A percentile compares a stretch with the other conserved stretches of the same genome.
phyloP scores from a whole-genome alignment of 2,329 filamentous ascomycete genomes.

The Trichophyton mentagrophytes region DNA sequence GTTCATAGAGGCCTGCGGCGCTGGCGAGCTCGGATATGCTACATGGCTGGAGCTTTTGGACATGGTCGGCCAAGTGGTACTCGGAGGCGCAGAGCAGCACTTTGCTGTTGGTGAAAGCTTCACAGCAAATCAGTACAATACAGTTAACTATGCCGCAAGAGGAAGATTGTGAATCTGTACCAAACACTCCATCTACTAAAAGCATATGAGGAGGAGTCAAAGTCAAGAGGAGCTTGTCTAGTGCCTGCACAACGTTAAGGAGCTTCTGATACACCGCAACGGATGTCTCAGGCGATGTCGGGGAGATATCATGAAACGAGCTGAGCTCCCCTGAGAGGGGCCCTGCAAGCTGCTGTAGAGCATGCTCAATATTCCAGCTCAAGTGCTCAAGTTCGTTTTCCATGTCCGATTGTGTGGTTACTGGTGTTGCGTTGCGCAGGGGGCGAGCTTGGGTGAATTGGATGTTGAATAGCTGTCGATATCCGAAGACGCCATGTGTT shows the following conservation, averaged over 20 bases:
- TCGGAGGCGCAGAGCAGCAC: background rate
- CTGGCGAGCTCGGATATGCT: background rate
- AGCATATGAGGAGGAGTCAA: background rate
- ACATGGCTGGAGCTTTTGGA: conserved; percentile 1
- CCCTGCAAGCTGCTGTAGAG: background rate
- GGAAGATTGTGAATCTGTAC: background rate
- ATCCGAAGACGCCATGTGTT: background rate
- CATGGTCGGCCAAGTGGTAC: background rate
- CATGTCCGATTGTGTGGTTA: background rate
- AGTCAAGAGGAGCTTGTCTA: background rate
- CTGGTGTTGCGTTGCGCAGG: too few species aligned
- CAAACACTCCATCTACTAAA: background rate
- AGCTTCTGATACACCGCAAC: background rate
- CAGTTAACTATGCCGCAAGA: background rate
- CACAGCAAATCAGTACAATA: background rate
- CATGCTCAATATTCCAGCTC: background rate
- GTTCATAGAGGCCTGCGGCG: background rate
- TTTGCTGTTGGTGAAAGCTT: background rate
- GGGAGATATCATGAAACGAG: background rate
- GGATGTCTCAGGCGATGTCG: background rate
- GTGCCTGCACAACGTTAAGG: background rate
- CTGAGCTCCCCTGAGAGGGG: background rate
- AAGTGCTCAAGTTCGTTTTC: conserved; percentile 1
- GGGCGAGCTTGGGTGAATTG: background rate
- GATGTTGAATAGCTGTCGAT: background rate